phyloP scores from a whole-genome alignment of 1,139 yeast genomes.

The Kodamaea anthophila region DNA sequence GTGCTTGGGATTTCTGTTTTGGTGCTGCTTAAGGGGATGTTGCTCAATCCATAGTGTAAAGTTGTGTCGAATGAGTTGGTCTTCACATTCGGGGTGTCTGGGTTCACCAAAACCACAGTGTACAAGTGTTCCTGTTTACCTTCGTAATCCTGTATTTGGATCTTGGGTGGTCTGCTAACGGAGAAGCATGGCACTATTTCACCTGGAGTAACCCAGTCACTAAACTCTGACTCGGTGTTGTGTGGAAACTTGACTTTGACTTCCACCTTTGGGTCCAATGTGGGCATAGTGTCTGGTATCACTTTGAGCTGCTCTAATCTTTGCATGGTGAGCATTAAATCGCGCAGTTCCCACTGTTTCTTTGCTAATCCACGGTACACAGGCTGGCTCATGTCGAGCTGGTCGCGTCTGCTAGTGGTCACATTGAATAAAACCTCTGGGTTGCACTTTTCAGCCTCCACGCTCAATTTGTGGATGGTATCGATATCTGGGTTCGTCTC shows the following conservation, averaged over 20 bases:
- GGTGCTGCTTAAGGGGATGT: conserved; percentile 56
- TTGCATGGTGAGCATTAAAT: conserved; percentile 73
- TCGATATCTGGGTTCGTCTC: conserved; percentile 7
- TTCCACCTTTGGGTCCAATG: conserved; percentile 76
- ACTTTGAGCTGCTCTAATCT: conserved; percentile 80
- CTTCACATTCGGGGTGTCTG: conserved; percentile 79
- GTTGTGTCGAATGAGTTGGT: conserved; percentile 66
- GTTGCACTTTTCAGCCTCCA: conserved; percentile 57
- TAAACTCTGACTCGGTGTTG: conserved; percentile 44
- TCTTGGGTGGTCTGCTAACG: conserved; percentile 66
- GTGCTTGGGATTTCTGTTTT: conserved; percentile 33
- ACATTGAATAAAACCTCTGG: conserved; percentile 80
- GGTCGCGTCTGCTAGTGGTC: conserved; percentile 33
- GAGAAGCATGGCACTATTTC: conserved; percentile 63
- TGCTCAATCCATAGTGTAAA: conserved; percentile 72
- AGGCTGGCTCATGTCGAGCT: conserved; percentile 66
- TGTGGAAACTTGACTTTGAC: conserved; percentile 74
- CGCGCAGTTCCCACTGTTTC: conserved; percentile 66
- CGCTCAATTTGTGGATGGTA: conserved; percentile 18
- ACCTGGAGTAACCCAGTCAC: conserved; percentile 76
- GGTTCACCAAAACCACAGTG: conserved; percentile 78
- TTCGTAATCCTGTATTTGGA: conserved; percentile 72
- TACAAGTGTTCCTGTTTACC: conserved; percentile 42
- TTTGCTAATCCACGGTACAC: conserved; percentile 67
- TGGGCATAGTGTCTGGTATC: conserved; percentile 91